Evolutionary conservation across 2,329 filamentous ascomycete species (phyloP), one percentile per base, ranked within the genome.

Genomic region (Teratosphaeriaceae sp.): DNA sequence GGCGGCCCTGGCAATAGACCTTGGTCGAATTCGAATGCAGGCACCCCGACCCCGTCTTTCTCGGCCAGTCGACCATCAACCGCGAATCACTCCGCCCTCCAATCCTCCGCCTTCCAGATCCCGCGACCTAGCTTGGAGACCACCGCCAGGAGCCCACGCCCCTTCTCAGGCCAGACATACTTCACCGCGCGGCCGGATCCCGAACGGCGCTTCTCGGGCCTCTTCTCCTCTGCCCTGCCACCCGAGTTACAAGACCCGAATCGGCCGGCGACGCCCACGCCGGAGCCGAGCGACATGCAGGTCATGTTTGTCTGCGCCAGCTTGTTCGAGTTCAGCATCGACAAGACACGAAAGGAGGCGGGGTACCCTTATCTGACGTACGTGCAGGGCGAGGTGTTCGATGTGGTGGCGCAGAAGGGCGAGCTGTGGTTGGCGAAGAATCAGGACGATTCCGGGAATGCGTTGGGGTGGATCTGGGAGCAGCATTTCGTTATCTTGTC

Each of bases 381-480:
- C 66, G 86, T 90, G 53, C 86, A 89, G 41, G 92, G 92, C 52
- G 92, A 98, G 72, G 69, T 73, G 38, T 72, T 73, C 55, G 69
- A 74, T 56, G 72, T 98, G 41, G 88, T 98, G 60, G 92, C 84
- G 22, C 89, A 96, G 65, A 96, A 96, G 64, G 92, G 92, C 50
- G 92, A 98, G 70, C 76, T 97, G 38, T 98, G 92, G 92, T 79
- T 98, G 44, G 92, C 92, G 41, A 88, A 88, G 65, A 98, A 98
- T 62, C 92, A 98, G 67, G 92, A 98, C 60, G 92, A 98, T 64
- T 71, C 80, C 1, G 74, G 72, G 9, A 78, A 84, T 51, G 76
- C 81, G 51, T 82, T 97, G 24, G 92, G 92, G 40, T 98, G 92
- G 92, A 95, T 98, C 58, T 98, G 92, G 92, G 94, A 89, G 58